Evolutionary conservation across 73 alveolate species (phyloP), one percentile per base, ranked within the genome.

Genomic region (Effrenium voratum): DNA sequence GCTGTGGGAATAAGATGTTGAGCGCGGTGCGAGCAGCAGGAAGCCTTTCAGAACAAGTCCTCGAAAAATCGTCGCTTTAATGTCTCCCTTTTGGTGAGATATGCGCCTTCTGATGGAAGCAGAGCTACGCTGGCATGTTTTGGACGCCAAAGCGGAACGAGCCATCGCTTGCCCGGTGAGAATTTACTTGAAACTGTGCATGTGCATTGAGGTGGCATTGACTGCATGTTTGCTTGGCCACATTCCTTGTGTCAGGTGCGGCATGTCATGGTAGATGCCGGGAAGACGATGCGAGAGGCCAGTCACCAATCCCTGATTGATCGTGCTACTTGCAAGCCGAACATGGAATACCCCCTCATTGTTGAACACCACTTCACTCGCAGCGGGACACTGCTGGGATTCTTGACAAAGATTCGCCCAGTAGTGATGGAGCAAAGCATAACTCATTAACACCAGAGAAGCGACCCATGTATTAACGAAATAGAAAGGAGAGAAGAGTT

Each of bases 201-300:
- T n/a, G n/a, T n/a, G n/a, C n/a, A n/a, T n/a, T n/a, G n/a, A n/a
- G n/a, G n/a, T 52, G 63, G 8, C 63, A 52, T 12, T 12, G 63
- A 19, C 12, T 5, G 77, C 26, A 40, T 40, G 41, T 0, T 16
- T 5, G 8, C 19, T 52, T 72, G 63, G 66, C 16, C 22, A 30
- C 8, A 19, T 52, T 8, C 63, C 63, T 12, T 52, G 49, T 2
- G 34, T 10, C 94, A 86, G 94, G 94, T 86, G 22, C 94, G 94
- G 26, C 94, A 86, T 43, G 80, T 86, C 66, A 86, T 86, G 94
- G 83, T 86, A 30, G 94, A 86, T 43, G 94, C 94, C 38, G 94
- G 94, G 60, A 86, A 86, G 68, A 86, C 94, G 15, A 50, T 86
- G 36, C 94, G 94, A 43, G 84, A 86, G 94, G 94, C 94, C 5